Percentiles rank a stretch among this genome's conserved stretches.
phyloP scores from a whole-genome alignment of 208 protist genomes.

The Spongospora subterranea region DNA sequence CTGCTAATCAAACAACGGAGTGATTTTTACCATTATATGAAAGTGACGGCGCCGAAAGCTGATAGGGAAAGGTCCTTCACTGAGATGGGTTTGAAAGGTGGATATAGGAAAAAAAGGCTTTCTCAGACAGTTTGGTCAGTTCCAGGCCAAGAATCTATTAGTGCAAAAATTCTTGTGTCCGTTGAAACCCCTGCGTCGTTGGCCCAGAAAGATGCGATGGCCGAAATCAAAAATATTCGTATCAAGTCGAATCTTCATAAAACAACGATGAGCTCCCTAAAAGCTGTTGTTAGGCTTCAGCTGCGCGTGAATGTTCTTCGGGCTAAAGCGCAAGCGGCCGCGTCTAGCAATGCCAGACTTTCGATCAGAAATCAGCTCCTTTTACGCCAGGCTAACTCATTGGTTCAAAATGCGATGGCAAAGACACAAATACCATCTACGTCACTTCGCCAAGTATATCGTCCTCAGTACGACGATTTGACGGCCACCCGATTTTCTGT shows the following conservation, averaged over 20 bases:
- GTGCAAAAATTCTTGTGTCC: background rate
- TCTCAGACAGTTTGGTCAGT: background rate
- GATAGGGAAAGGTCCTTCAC: background rate
- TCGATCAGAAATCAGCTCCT: constrained; percentile 51
- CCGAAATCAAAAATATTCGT: background rate
- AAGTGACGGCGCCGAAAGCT: background rate
- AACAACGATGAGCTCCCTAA: constrained; percentile 48
- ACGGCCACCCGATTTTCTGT: too few species aligned
- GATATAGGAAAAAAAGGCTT: constrained; percentile 17
- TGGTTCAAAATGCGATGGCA: background rate
- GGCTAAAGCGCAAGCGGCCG: constrained; percentile 14
- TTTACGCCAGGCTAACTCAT: background rate
- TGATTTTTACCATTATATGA: background rate
- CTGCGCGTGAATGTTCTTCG: background rate
- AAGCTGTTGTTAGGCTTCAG: constrained; percentile 12
- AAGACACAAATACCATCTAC: background rate
- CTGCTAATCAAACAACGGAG: background rate
- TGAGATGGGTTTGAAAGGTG: background rate
- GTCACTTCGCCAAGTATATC: background rate
- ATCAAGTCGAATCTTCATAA: background rate
- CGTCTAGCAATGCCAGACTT: background rate
- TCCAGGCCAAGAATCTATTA: background rate
- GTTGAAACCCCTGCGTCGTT: background rate
- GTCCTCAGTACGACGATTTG: background rate
- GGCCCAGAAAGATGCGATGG: background rate